These are phyloP conservation scores for Salvia sclarea DNA, from an alignment of 305 asterid species.

Conservation along the genomic window DNA sequence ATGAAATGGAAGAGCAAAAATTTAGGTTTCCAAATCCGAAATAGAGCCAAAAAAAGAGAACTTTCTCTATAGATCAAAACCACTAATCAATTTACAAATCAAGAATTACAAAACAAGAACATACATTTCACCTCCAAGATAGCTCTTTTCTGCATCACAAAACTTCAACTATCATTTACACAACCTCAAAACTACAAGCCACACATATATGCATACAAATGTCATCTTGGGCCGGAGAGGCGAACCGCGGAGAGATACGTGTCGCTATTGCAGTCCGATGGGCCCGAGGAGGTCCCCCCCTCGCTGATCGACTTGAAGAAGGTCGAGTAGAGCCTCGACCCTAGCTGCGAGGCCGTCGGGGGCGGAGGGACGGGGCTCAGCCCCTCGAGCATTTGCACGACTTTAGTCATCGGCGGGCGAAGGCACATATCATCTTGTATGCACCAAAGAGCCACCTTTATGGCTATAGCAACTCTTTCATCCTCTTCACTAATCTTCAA, in stretches of 20 bases:
- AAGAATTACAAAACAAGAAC: constrained; percentile 26
- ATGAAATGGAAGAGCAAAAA: too few species aligned
- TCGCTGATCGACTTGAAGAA: constrained; percentile 59
- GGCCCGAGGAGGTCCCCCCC: constrained; percentile 80
- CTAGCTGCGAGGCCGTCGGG: constrained; percentile 61
- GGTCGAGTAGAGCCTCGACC: constrained; percentile 57
- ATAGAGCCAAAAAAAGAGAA: background rate
- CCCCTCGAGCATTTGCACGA: constrained; percentile 93
- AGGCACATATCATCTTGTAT: constrained; percentile 87
- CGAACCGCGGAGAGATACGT: constrained; percentile 72
- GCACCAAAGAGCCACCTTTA: constrained; percentile 90
- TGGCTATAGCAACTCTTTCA: constrained; percentile 60
- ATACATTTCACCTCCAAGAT: background rate
- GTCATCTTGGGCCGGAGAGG: constrained; percentile 89
- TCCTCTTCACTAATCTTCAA: constrained; percentile 57
- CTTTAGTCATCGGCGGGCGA: constrained; percentile 84
- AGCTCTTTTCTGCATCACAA: constrained; percentile 20
- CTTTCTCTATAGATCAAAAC: constrained; percentile 17
- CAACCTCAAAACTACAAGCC: background rate
- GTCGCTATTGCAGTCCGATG: constrained; percentile 74
- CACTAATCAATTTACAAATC: constrained; percentile 32
- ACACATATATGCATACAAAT: background rate
- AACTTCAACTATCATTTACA: constrained; percentile 32
- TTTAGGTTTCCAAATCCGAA: background rate
- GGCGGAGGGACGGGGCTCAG: constrained; percentile 68